Evolutionary conservation across 2,329 filamentous ascomycete genomes (phyloP).

Genomic region (Trichoderma gracile): DNA sequence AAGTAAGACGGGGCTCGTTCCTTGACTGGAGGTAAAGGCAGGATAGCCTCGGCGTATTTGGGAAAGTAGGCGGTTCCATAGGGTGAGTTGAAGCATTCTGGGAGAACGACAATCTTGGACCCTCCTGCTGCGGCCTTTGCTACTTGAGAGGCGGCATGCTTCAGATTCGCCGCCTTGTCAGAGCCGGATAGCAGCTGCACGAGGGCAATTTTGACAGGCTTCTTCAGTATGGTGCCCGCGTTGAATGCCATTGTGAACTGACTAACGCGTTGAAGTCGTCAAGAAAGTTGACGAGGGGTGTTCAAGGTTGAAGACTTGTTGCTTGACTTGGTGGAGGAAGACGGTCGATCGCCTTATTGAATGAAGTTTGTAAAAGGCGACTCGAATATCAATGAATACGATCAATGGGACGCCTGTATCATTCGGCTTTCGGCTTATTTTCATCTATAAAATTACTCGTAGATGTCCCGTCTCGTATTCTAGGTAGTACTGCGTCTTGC

Average conservation of each 20-base stretch:
- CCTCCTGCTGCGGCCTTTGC: conserved; percentile 74
- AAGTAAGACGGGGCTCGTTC: conserved; percentile 81
- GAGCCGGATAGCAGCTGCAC: conserved; percentile 78
- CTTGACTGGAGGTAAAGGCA: conserved; percentile 69
- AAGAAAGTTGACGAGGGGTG: background rate
- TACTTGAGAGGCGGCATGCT: conserved; percentile 77
- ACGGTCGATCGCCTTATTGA: too few relatives aligned
- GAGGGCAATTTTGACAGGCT: conserved; percentile 76
- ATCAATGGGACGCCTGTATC: background rate
- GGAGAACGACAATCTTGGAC: conserved; percentile 84
- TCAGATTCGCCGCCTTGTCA: conserved; percentile 84
- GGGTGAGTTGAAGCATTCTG: conserved; percentile 98
- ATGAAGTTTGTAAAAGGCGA: too few relatives aligned
- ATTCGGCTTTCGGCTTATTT: conserved; percentile 16
- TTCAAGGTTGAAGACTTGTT: background rate
- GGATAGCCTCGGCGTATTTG: conserved; percentile 82
- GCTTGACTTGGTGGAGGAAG: too few relatives aligned
- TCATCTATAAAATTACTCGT: background rate
- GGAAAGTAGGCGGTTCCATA: conserved; percentile 92
- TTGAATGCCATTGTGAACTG: background rate
- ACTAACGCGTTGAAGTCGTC: background rate
- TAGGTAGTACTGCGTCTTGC: background rate
- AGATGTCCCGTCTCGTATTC: background rate
- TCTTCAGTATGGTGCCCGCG: conserved; percentile 54
- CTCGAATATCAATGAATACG: too few relatives aligned